A percentile compares a stretch with the other conserved stretches of the same genome.
Conservation (phyloP, 2,329 filamentous ascomycete species). For the Cladosporium phlei region DNA sequence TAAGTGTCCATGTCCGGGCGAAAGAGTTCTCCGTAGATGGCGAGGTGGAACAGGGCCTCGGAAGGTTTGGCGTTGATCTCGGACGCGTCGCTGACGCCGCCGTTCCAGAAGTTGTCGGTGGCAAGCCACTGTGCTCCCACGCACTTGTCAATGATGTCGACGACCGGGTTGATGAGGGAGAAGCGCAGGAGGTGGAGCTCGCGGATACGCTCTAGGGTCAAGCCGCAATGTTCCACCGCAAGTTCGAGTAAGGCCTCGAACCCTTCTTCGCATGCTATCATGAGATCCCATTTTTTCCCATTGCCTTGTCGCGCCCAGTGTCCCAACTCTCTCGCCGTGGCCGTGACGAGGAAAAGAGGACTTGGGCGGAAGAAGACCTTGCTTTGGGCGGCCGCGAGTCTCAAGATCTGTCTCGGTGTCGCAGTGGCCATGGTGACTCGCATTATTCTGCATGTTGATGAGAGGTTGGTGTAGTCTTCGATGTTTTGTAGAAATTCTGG, state of each 20-base stretch:
- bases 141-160: constrained; percentile 32
- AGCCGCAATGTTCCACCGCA: constrained; percentile 24
- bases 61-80: constrained; percentile 25
- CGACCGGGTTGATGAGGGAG: constrained; percentile 31
- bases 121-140: constrained; percentile 30
- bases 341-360: constrained; percentile 34
- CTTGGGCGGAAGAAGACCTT: constrained; percentile 36
- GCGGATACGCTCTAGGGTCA: constrained; percentile 33
- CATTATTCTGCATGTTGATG: constrained; percentile 28
- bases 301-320: constrained; percentile 31
- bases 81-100: constrained; percentile 29
- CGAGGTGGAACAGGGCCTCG: constrained; percentile 28
- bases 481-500: constrained; percentile 28
- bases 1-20: constrained; percentile 22
- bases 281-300: constrained; percentile 23
- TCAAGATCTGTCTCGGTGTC: constrained; percentile 28
- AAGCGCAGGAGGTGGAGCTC: constrained; percentile 27
- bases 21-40: constrained; percentile 34
- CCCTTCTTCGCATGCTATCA: constrained; percentile 24
- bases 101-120: constrained; percentile 28
- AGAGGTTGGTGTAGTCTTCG: constrained; percentile 31
- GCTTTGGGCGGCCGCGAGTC: constrained; percentile 30
- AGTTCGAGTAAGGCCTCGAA: constrained; percentile 31
- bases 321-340: constrained; percentile 30
- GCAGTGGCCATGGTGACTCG: constrained; percentile 21